Conservation (phyloP, 2,329 filamentous ascomycete species). For the Alternaria brassicicola region DNA sequence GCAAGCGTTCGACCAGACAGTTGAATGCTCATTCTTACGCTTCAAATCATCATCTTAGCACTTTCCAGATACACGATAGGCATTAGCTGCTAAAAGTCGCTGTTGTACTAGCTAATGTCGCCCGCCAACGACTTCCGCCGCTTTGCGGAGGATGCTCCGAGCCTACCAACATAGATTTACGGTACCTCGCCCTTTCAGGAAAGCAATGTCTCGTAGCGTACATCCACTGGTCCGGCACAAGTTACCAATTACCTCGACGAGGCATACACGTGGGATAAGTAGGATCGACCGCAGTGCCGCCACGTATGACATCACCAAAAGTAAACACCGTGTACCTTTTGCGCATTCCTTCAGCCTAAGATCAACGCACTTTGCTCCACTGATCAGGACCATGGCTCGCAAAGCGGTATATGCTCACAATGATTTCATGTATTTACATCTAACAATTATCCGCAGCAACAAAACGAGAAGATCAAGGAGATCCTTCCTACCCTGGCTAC, state of each 20-base stretch:
- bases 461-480: constrained; percentile 26
- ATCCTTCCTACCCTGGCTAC: constrained; percentile 22
- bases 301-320: constrained; percentile 12
- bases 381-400: constrained; percentile 11
- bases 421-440: not conserved
- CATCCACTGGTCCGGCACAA: not conserved
- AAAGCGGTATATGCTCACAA: constrained; percentile 9
- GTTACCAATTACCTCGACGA: constrained; percentile 2
- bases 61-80: not conserved
- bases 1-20: not conserved
- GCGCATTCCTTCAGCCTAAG: not conserved
- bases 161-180: not conserved
- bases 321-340: constrained; percentile 1
- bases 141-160: not conserved
- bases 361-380: not conserved
- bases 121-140: not conserved
- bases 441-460: constrained; percentile 18
- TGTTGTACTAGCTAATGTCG: not conserved
- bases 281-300: not conserved
- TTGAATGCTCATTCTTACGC: not conserved
- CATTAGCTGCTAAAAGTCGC: not conserved
- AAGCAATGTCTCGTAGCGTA: not conserved
- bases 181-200: not conserved
- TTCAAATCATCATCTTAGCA: not conserved
- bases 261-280: constrained; percentile 8